Evolutionary conservation across 495 filamentous ascomycete genomes (phyloP), one percentile per base, ranked within the genome.

Genomic region (Neurospora hispaniola): DNA sequence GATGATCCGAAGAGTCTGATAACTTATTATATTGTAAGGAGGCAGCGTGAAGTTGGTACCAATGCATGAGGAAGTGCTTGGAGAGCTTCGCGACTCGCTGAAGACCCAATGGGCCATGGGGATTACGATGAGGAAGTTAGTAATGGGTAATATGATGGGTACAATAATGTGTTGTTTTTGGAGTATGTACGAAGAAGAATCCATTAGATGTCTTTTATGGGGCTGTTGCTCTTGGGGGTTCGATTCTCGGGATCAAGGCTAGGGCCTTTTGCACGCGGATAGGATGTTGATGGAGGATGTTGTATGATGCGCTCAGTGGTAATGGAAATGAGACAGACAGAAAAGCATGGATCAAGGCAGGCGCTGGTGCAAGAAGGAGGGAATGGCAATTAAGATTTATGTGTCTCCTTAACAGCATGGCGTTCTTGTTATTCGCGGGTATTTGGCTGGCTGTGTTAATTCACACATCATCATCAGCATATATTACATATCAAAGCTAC

Each of bases 11-110:
- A 91, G 77, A 93, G 90, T 73, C 78, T 95, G 73, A 88, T 95
- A 74, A 92, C 90, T n/a, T 95, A 95, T 78, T 95, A 93, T 82
- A 90, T 94, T 78, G 90, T 90, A 20, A 92, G 89, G 80, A 82
- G 82, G 75, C 86, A 89, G 80, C 78, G 85, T 72, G 87, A 88
- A 76, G 48, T 42, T 44, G 70, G 70, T 20, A 40, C 23, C 18
- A 72, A 23, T 72, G 68, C 48, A 20, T 27, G 69, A 70, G 12
- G 5, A 54, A 9, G 43, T 44, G 43, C 43, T n/a, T 44, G 43
- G 9, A 44, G 18, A n/a, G 43, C 18, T 44, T 44, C 18, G 43
- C 43, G 43, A 44, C 43, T 44, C 9, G 16, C 16, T 4, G 18
- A 44, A 44, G 43, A n/a, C 18, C n/a, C 43, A 6, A 44, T 44